Evolutionary conservation across 108 stramenopile genomes (phyloP).

Genomic region (Pseudonitzschia multiseries): DNA sequence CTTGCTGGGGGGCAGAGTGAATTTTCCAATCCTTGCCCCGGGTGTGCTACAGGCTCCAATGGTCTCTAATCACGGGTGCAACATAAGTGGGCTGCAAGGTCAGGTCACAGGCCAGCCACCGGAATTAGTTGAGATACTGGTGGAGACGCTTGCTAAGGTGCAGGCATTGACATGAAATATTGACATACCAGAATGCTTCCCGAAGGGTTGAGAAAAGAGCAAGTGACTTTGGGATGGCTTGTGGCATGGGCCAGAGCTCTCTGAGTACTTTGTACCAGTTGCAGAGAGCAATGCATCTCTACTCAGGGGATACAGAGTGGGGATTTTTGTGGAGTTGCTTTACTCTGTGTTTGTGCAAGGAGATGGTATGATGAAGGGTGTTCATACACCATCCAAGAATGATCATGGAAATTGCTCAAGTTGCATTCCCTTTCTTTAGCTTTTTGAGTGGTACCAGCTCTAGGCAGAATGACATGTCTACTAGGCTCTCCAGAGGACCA

Average conservation of each 20-base stretch:
- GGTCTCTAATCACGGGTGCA: slow-evolving; percentile 21
- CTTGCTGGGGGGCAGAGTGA: neutral
- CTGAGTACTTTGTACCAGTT: no score
- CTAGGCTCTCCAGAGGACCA: slow-evolving; percentile 17
- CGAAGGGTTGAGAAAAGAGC: no score
- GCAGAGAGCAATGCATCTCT: no score
- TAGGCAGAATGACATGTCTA: slow-evolving; percentile 16
- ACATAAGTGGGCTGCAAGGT: slow-evolving; percentile 31
- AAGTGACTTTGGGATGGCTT: no score
- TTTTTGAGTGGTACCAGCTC: slow-evolving; percentile 42
- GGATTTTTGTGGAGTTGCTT: slow-evolving; percentile 25
- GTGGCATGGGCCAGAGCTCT: no score
- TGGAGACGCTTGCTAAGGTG: slow-evolving; percentile 17
- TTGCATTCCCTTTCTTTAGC: slow-evolving; percentile 34
- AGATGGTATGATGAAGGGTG: slow-evolving; percentile 28
- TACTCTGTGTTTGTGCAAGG: slow-evolving; percentile 28
- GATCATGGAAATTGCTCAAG: slow-evolving; percentile 29
- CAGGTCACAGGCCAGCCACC: slow-evolving; percentile 10
- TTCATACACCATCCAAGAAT: slow-evolving; percentile 47
- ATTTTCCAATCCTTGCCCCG: slow-evolving; percentile 28
- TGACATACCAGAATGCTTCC: no score
- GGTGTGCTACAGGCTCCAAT: slow-evolving; percentile 33
- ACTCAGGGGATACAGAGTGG: no score
- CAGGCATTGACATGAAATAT: neutral
- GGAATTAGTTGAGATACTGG: slow-evolving; percentile 23